Percentiles rank a stretch among this genome's conserved stretches.
phyloP scores from a whole-genome alignment of 805 yeast species.

The Brettanomyces anomalus region DNA sequence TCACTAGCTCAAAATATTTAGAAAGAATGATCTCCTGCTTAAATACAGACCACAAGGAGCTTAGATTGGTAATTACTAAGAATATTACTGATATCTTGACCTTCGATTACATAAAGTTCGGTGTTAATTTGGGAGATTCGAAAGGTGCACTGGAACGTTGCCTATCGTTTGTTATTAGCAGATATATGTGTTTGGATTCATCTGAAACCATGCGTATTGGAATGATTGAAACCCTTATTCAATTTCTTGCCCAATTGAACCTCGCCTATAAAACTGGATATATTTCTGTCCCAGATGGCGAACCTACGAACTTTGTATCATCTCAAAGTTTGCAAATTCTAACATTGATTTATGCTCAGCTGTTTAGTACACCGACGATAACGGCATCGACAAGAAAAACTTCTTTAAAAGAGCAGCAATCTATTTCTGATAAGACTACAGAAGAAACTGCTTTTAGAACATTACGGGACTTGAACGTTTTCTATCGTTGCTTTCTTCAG shows the following conservation, averaged over 20 bases:
- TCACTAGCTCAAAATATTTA: constrained; percentile 12
- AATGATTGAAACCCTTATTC: constrained; percentile 22
- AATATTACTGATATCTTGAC: constrained; percentile 25
- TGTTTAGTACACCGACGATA: constrained; percentile 11
- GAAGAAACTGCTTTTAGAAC: constrained; percentile 13
- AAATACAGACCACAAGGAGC: constrained; percentile 21
- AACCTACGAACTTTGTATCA: constrained; percentile 22
- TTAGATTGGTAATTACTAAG: constrained; percentile 22
- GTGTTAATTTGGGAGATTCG: constrained; percentile 17
- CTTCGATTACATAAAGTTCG: constrained; percentile 23
- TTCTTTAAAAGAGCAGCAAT: not conserved
- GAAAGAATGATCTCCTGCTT: constrained; percentile 13
- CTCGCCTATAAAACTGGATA: constrained; percentile 23
- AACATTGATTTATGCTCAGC: constrained; percentile 14
- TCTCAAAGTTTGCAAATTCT: constrained; percentile 20
- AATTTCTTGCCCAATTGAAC: constrained; percentile 23
- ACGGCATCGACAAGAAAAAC: too few species aligned
- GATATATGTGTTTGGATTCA: not conserved
- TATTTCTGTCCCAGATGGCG: constrained; percentile 10
- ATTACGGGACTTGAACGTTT: constrained; percentile 19
- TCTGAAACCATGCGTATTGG: constrained; percentile 8
- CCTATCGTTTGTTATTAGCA: constrained; percentile 8
- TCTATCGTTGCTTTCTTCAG: constrained; percentile 20
- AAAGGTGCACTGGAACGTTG: constrained; percentile 17
- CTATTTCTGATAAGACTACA: not conserved